Evolutionary conservation across 441 rosid species (phyloP).

Genomic region (Manihot esculenta): DNA sequence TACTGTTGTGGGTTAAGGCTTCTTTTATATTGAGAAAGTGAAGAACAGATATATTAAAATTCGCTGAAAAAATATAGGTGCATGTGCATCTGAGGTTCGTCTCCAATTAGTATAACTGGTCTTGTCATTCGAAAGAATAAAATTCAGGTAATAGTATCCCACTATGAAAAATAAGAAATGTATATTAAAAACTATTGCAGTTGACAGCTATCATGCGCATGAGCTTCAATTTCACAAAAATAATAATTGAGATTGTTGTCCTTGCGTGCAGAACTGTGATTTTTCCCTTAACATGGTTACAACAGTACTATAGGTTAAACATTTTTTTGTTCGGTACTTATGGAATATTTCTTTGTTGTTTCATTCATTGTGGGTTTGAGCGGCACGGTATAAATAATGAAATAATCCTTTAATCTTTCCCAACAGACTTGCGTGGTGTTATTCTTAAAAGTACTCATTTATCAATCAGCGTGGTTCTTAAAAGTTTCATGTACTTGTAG

Average conservation of each 20-base stretch:
- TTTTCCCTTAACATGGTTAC: not conserved
- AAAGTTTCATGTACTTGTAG: not conserved
- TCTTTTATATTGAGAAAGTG: not conserved
- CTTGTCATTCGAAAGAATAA: not conserved
- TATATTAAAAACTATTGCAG: not conserved
- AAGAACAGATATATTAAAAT: not conserved
- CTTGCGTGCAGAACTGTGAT: not conserved
- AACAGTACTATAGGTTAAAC: not conserved
- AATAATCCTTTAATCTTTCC: not conserved
- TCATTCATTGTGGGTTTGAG: not conserved
- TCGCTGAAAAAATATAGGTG: not conserved
- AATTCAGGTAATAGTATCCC: not conserved
- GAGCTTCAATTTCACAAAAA: not conserved
- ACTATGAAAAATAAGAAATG: not conserved
- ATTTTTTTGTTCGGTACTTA: not conserved
- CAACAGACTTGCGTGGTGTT: not conserved
- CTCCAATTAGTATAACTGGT: not conserved
- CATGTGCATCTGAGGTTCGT: not conserved
- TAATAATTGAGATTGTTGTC: not conserved
- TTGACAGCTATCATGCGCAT: not conserved
- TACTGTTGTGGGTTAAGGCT: not conserved
- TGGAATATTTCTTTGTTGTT: not conserved
- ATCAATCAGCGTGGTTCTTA: not conserved
- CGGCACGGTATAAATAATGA: conserved; percentile 1
- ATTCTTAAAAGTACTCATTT: not conserved